Evolutionary conservation across 805 yeast genomes (phyloP).

Genomic region (Wickerhamomyces hampshirensis): DNA sequence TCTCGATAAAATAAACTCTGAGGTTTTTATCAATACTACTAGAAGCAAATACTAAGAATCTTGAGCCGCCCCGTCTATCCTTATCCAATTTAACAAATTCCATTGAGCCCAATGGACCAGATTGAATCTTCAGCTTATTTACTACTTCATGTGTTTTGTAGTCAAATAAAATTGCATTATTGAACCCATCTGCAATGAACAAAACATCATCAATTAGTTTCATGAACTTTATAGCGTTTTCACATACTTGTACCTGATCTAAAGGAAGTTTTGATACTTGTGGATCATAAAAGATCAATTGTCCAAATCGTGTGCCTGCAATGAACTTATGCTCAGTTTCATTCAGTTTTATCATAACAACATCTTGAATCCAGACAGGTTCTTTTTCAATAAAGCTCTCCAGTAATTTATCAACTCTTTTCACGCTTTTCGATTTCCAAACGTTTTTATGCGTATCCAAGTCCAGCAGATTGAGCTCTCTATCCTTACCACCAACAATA

Average conservation of each 20-base stretch:
- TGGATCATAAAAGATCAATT: constrained; percentile 16
- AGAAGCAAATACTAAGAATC: constrained; percentile 9
- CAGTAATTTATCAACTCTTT: constrained; percentile 3
- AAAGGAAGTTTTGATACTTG: constrained; percentile 17
- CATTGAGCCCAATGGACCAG: constrained; percentile 21
- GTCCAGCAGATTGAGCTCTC: constrained; percentile 18
- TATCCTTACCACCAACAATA: constrained; percentile 23
- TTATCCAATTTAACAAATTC: constrained; percentile 1
- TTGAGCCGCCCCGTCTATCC: constrained; percentile 1
- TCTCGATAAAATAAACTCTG: constrained; percentile 10
- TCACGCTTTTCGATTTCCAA: constrained; percentile 20
- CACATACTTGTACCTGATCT: constrained; percentile 19
- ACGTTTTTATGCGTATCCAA: constrained; percentile 14
- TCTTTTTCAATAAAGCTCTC: constrained; percentile 9
- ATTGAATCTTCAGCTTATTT: constrained; percentile 13
- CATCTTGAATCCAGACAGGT: constrained; percentile 22
- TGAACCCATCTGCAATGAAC: constrained; percentile 20
- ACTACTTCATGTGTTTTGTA: constrained; percentile 5
- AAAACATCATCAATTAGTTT: constrained; percentile 5
- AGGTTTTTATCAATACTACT: constrained; percentile 12
- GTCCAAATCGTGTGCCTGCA: constrained; percentile 23
- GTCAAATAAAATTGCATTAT: constrained; percentile 15
- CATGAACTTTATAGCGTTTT: constrained; percentile 20
- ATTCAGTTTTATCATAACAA: constrained; percentile 7
- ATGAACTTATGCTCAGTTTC: constrained; percentile 11